Evolutionary conservation across 305 asterid species (phyloP).

Genomic region (Fraxinus albicans): DNA sequence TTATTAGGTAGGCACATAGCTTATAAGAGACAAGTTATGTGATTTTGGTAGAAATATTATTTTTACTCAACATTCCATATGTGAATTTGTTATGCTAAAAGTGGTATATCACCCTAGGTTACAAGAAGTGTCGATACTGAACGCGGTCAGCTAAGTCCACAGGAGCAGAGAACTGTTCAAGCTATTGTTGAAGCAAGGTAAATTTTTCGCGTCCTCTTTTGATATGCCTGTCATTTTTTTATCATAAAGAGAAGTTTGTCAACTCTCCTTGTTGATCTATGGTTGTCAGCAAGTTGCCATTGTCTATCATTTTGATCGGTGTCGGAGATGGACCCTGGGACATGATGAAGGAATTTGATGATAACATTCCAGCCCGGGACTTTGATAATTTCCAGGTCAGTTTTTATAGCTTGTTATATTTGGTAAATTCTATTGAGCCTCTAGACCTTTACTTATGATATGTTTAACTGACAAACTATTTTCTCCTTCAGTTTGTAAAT

Average conservation of each 20-base stretch:
- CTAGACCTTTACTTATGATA: background rate
- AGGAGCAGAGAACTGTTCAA: constrained; percentile 64
- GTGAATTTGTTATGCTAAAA: background rate
- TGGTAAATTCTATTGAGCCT: constrained; percentile 9
- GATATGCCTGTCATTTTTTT: background rate
- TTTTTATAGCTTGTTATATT: constrained; percentile 1
- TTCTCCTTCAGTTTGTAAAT: constrained; percentile 72
- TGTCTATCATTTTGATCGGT: constrained; percentile 90
- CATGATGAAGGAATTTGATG: constrained; percentile 96
- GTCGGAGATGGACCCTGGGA: constrained; percentile 99
- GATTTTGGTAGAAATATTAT: background rate
- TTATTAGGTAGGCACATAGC: background rate
- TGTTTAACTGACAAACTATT: constrained; percentile 8
- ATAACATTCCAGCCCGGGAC: constrained; percentile 89
- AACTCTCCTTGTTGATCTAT: background rate
- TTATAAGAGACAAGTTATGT: background rate
- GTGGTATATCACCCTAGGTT: constrained; percentile 35
- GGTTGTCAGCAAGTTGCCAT: constrained; percentile 69
- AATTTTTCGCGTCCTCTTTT: background rate
- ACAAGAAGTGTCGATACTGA: constrained; percentile 64
- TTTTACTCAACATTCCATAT: background rate
- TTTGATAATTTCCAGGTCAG: constrained; percentile 94
- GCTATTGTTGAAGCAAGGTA: constrained; percentile 68
- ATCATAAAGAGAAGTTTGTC: background rate
- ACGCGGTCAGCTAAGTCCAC: constrained; percentile 53